Conservation (phyloP, 805 yeast genomes). For the Lachancea waltii region DNA sequence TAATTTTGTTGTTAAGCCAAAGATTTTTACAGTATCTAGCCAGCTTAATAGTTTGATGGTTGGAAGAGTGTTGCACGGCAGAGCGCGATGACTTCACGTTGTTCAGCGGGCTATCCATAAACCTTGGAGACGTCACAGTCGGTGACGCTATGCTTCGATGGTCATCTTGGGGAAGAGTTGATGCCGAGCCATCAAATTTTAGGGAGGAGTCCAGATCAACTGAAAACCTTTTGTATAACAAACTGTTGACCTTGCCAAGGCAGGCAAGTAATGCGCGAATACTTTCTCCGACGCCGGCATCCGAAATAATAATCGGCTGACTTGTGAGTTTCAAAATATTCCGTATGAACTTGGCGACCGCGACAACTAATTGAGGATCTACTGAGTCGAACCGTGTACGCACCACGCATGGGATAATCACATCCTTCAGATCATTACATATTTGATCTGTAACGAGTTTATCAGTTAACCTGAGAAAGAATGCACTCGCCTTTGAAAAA, state of each 20-base stretch:
- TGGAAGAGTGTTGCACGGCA: constrained; percentile 9
- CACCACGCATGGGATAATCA: constrained; percentile 24
- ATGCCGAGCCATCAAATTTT: constrained; percentile 15
- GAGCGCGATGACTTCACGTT: constrained; percentile 12
- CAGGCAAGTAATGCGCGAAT: constrained; percentile 14
- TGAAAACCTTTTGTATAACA: constrained; percentile 20
- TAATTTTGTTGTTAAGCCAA: constrained; percentile 35
- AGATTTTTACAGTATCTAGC: constrained; percentile 32
- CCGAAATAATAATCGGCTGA: constrained; percentile 12
- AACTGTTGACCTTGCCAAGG: constrained; percentile 21
- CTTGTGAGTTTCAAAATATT: constrained; percentile 13
- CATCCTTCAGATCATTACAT: constrained; percentile 18
- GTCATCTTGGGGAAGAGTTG: constrained; percentile 9
- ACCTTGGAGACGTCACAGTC: constrained; percentile 28
- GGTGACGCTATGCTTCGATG: constrained; percentile 17
- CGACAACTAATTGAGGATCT: constrained; percentile 18
- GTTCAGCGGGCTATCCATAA: constrained; percentile 24
- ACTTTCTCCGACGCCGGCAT: constrained; percentile 15
- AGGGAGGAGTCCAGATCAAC: constrained; percentile 21
- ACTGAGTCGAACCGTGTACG: constrained; percentile 10
- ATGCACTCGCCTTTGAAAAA: constrained; percentile 24
- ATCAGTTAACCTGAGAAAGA: constrained; percentile 24
- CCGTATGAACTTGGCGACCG: constrained; percentile 26
- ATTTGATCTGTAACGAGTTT: constrained; percentile 27
- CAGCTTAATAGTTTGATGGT: constrained; percentile 27